These are phyloP conservation scores for Penicillium sp. DNA, from an alignment of 2,329 filamentous ascomycete species.

Conservation along the genomic window DNA sequence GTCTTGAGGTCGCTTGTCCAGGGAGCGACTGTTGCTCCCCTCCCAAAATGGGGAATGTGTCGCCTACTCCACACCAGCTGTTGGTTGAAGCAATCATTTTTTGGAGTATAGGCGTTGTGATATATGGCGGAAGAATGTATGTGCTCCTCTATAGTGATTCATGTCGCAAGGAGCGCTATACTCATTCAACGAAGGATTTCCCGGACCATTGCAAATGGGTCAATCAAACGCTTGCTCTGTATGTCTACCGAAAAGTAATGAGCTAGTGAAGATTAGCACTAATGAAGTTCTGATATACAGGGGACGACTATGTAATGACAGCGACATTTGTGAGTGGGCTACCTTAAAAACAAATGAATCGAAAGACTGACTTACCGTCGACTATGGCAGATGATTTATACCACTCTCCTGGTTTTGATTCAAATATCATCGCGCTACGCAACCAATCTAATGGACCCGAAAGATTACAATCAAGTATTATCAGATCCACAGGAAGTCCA, in stretches of 20 bases:
- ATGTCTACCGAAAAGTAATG: background rate
- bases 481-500: constrained; percentile 41
- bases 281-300: constrained; percentile 10
- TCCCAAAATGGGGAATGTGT: constrained; percentile 29
- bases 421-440: constrained; percentile 38
- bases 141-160: constrained; percentile 3
- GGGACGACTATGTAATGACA: constrained; percentile 42
- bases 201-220: constrained; percentile 30
- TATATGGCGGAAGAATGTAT: constrained; percentile 33
- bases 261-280: background rate
- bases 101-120: constrained; percentile 30
- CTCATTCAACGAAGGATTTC: constrained; percentile 20
- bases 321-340: constrained; percentile 35
- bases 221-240: constrained; percentile 30
- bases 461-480: constrained; percentile 32
- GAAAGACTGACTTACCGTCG: background rate
- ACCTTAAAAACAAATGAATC: background rate
- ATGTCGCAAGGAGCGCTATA: background rate
- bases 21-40: background rate
- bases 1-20: background rate
- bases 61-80: constrained; percentile 31
- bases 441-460: constrained; percentile 41
- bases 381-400: constrained; percentile 33
- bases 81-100: constrained; percentile 31
- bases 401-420: constrained; percentile 35